Base-by-base conservation (phyloP, 139 green algal species). In the Parachlorella kessleri region DNA sequence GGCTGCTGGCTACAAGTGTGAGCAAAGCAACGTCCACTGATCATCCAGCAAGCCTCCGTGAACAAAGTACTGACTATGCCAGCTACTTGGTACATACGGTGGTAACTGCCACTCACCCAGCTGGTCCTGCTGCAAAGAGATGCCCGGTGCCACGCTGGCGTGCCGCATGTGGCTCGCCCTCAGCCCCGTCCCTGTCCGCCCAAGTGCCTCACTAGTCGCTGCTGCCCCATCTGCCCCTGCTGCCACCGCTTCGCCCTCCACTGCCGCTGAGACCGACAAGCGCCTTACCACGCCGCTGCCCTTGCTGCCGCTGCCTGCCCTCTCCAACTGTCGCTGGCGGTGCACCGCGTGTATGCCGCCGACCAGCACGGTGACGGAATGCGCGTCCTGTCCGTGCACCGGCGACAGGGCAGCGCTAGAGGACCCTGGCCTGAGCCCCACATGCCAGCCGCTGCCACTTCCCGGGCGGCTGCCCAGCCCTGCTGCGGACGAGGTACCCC, bases 51-150 rank as follows among this genome's bases (percentile, higher is more conserved):
- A 1, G n/a, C n/a, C n/a, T n/a, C n/a, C n/a, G n/a, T n/a, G n/a
- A n/a, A n/a, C n/a, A n/a, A n/a, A n/a, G n/a, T n/a, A n/a, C n/a
- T n/a, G n/a, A n/a, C n/a, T n/a, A n/a, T n/a, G n/a, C n/a, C n/a
- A n/a, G n/a, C n/a, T n/a, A n/a, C n/a, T n/a, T n/a, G n/a, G n/a
- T n/a, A n/a, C n/a, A n/a, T n/a, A n/a, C n/a, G n/a, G n/a, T n/a
- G n/a, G n/a, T n/a, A n/a, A n/a, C n/a, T n/a, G n/a, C n/a, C 23
- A 8, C 55, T 32, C 35, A 78, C 73, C 73, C 4, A 72, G 38
- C 0, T 23, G 26, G 18, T 78, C 53, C 55, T 71, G 32, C 39
- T 18, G 38, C 55, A 78, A n/a, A 78, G 59, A 3, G 55, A 72
- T 26, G n/a, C 40, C 37, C 39, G 6, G 8, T 59, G 73, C 55